Base-by-base conservation (phyloP, 129 eudicot genomes). In the Artemisia argyi region DNA sequence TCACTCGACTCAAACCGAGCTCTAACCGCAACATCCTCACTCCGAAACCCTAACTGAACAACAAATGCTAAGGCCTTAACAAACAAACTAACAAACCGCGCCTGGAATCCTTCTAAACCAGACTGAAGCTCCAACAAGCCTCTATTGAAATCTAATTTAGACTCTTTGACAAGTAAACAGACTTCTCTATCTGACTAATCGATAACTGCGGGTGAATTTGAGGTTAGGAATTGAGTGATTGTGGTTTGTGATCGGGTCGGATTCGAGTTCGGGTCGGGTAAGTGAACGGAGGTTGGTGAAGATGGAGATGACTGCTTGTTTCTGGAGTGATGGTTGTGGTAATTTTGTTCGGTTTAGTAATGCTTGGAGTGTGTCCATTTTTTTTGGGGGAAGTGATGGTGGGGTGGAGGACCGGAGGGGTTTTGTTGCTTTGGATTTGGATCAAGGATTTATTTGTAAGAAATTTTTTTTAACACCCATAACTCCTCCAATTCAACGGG, bases 291-390 rank as follows among this genome's bases (percentile, higher is more conserved):
- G 88, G 74, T 84, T 88, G 26, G 84, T 81, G 87, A 94, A 94
- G 18, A 94, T 77, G 26, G 92, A 83, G 69, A 84, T 75, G 0
- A 94, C 97, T 3, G 99, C 96, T 39, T 73, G 78, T 52, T 83
- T 89, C 24, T 94, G 99, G 44, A 94, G 88, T 6, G 99, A 90
- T 14, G 96, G 96, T 66, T 94, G 99, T 7, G 99, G 97, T 11
- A 87, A 53, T 1, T 89, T 80, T 14, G 88, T 94, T 67, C 80
- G 76, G 66, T 84, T 89, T 10, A 88, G 84, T 1, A 87, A 68
- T 3, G 82, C 66, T 56, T 80, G 1, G 78, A 76, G 87, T 0
- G 85, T 58, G 9, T 88, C 99, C 99, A 94, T 87, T 59, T 63
- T 13, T 32, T 14, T 32, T n/a, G 32, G 49, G 32, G 49, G 22